A percentile compares a stretch with the other conserved stretches of the same genome.
phyloP scores from a whole-genome alignment of 1,284 basidiomycete genomes.

The Polyporus tsugae region DNA sequence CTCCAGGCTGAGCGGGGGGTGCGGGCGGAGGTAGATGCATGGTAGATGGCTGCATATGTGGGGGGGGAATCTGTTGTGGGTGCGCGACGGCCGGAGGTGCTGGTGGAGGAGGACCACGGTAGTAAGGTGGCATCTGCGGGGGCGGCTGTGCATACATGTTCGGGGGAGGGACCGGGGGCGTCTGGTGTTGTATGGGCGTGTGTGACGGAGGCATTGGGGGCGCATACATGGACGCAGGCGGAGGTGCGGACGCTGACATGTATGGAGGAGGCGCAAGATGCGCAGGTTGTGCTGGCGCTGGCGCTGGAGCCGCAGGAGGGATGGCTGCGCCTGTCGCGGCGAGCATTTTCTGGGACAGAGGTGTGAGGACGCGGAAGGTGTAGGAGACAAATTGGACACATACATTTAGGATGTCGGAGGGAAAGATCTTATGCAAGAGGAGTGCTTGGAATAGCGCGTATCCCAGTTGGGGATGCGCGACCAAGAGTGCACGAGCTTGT shows the following conservation, averaged over 20 bases:
- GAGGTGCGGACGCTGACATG: conserved; percentile 45
- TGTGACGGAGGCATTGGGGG: conserved; percentile 7
- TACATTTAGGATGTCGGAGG: conserved; percentile 82
- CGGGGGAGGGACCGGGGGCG: conserved; percentile 37
- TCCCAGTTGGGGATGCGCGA: conserved; percentile 90
- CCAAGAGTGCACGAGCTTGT: conserved; percentile 84
- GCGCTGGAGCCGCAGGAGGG: conserved; percentile 32
- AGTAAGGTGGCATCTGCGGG: conserved; percentile 55
- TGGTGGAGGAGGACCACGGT: conserved; percentile 46
- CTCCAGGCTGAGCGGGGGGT: conserved; percentile 13
- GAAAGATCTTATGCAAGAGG: conserved; percentile 94
- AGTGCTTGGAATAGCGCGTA: conserved; percentile 98
- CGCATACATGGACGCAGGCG: conserved; percentile 32
- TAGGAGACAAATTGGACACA: conserved; percentile 32
- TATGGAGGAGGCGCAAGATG: conserved; percentile 45
- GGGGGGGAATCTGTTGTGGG: conserved; percentile 36
- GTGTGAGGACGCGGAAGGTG: conserved; percentile 1
- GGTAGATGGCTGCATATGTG: conserved; percentile 36
- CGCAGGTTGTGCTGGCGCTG: conserved; percentile 37
- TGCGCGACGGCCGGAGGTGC: conserved; percentile 29
- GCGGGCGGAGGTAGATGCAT: conserved; percentile 35
- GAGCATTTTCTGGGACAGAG: conserved; percentile 63
- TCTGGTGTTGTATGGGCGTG: conserved; percentile 35
- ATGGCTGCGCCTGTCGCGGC: conserved; percentile 48
- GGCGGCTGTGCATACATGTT: conserved; percentile 41